Evolutionary conservation across 371 early-diverging fungal species (phyloP).

Genomic region (Mortierella sp.): DNA sequence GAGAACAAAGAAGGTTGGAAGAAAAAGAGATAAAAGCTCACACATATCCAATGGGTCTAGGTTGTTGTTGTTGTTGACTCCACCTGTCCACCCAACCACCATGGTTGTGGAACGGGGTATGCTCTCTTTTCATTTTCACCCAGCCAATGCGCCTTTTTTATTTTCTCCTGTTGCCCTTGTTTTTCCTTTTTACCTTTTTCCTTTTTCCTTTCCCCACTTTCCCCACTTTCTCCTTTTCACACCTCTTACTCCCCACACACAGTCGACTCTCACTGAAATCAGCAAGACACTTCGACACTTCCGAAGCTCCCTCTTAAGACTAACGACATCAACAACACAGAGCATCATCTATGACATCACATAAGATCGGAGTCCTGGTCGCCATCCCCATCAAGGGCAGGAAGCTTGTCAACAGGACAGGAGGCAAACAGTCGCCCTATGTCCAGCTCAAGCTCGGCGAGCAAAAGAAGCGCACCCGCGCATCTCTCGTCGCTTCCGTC

Average conservation of each 20-base stretch:
- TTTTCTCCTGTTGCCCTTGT: not conserved
- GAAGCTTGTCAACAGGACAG: constrained; percentile 50
- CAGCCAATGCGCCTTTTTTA: not conserved
- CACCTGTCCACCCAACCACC: not conserved
- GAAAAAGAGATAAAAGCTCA: not conserved
- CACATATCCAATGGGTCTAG: not conserved
- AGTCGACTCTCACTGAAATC: not conserved
- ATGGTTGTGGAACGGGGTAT: not conserved
- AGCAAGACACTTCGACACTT: not conserved
- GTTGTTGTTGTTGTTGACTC: not conserved
- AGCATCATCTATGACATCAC: constrained; percentile 18
- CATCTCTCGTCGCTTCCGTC: constrained; percentile 51
- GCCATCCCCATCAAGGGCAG: constrained; percentile 59
- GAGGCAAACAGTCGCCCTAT: constrained; percentile 57
- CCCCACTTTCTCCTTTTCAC: not conserved
- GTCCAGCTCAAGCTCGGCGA: constrained; percentile 56
- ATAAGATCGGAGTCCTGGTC: constrained; percentile 44
- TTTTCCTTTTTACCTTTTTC: not conserved
- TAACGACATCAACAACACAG: not conserved
- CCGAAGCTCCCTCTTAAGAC: not conserved
- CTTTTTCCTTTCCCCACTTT: not conserved
- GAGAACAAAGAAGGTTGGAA: not conserved
- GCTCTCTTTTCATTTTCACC: not conserved
- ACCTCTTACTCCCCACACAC: not conserved
- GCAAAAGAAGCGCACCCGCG: constrained; percentile 50